Conservation (phyloP, 2,329 filamentous ascomycete genomes). For the Anisogramma anomala region DNA sequence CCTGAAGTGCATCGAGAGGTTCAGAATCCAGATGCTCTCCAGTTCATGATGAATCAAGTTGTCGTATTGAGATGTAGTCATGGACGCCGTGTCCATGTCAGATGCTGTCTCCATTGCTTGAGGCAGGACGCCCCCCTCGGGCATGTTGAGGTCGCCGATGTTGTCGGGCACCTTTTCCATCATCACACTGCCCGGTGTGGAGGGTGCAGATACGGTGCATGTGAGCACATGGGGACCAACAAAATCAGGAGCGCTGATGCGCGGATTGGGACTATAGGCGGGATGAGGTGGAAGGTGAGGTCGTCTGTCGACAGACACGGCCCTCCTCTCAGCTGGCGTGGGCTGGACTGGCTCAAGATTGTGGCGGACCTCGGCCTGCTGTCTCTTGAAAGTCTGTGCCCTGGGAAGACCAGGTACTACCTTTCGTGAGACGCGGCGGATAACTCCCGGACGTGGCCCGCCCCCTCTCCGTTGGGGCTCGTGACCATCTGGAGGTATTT, state of each 20-base stretch:
- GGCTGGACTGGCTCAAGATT: conserved; percentile 56
- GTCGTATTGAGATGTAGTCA: conserved; percentile 46
- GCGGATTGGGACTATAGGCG: conserved; percentile 28
- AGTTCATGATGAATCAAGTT: conserved; percentile 66
- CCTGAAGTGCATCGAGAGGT: conserved; percentile 95
- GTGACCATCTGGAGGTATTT: conserved; percentile 18
- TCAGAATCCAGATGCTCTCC: conserved; percentile 85
- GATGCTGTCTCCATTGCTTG: conserved; percentile 23
- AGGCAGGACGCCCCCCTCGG: conserved; percentile 15
- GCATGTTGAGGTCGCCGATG: conserved; percentile 14
- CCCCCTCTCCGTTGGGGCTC: conserved; percentile 20
- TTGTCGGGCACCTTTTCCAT: conserved; percentile 24
- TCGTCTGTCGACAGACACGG: conserved; percentile 53
- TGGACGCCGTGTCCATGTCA: conserved; percentile 33
- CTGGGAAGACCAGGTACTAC: conserved; percentile 72
- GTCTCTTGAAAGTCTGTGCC: conserved; percentile 67
- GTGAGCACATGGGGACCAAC: conserved; percentile 23
- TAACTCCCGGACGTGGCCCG: conserved; percentile 25
- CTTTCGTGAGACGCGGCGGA: conserved; percentile 38
- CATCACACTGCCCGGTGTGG: conserved; percentile 23
- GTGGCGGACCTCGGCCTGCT: conserved; percentile 68
- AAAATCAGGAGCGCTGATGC: conserved; percentile 38
- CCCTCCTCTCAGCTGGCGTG: conserved; percentile 55
- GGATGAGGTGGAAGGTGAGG: conserved; percentile 25
- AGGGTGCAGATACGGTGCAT: conserved; percentile 17